Evolutionary conservation across 495 filamentous ascomycete genomes (phyloP), one percentile per base, ranked within the genome.

Genomic region (Penicillium subrubescens): DNA sequence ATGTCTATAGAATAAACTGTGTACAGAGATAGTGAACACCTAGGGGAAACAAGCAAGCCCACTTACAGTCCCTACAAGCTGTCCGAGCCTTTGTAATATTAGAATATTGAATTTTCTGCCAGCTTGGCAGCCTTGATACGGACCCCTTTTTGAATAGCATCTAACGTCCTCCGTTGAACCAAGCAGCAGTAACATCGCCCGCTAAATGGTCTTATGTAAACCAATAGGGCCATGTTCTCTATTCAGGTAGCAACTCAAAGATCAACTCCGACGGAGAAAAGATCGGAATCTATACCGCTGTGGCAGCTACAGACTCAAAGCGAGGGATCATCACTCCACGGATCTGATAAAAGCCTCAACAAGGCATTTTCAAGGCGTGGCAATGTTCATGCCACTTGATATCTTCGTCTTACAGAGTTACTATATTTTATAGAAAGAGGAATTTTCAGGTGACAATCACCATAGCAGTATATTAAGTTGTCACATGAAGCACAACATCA

Each of bases 391-490:
- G 14, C 37, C 37, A 39, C 14, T 15, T 14, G 21, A 21, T 23
- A 23, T 0, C 19, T 46, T 2, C 5, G 25, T 12, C 17, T 3
- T 51, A 51, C 12, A n/a, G n/a, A n/a, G n/a, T 23, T 50, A 50
- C 23, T 50, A 27, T 8, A 21, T 3, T 44, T 8, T 25, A 11
- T 15, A 15, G 21, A 5, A 27, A 50, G 14, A 10, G 7, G 27
- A 27, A n/a, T 25, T 3, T 12, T 14, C 15, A n/a, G 25, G 48
- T n/a, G 48, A 46, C 15, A 8, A 23, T 3, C 21, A 27, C 29
- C 21, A 57, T 53, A 29, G 29, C 14, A 8, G 6, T 52, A 44
- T 59, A 60, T 66, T 56, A 55, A 66, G 52, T 50, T 56, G 21
- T 23, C 31, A 52, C n/a, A 27, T 27, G 8, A 52, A 29, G 15